Conservation (phyloP, 129 eudicot species). For the Calendula officinalis region DNA sequence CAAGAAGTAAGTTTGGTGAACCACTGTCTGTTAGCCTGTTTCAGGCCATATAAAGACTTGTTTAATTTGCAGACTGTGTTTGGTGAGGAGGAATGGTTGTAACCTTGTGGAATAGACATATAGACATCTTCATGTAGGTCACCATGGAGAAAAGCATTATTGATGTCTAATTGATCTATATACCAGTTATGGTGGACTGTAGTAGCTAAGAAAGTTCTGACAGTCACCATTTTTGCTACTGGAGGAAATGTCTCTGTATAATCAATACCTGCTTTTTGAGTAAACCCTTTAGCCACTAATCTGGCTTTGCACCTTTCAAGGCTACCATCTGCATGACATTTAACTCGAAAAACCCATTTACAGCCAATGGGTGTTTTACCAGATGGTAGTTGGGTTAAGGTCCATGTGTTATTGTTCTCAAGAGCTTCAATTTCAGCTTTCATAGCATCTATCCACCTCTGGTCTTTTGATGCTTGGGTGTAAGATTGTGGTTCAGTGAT, state of each 20-base stretch:
- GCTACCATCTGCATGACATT: neutral
- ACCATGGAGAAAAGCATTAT: neutral
- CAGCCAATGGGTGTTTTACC: neutral
- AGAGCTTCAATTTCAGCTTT: neutral
- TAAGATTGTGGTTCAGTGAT: neutral
- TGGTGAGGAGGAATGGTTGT: neutral
- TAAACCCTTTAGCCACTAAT: neutral
- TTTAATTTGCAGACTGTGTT: neutral
- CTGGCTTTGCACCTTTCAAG: neutral
- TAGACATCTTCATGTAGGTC: neutral
- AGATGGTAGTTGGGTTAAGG: neutral
- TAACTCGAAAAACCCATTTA: slow-evolving; percentile 8
- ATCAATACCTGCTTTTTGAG: neutral
- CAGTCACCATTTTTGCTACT: neutral
- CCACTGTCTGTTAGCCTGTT: neutral
- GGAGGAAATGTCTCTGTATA: neutral
- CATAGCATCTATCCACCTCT: slow-evolving; percentile 5
- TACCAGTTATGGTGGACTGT: neutral
- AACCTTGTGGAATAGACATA: neutral
- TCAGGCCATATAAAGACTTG: neutral
- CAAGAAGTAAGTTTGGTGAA: neutral
- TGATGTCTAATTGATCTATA: neutral
- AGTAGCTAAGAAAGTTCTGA: neutral
- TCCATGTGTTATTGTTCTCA: slow-evolving; percentile 4
- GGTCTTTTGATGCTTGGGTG: neutral